Conservation (phyloP, 345 rosid species). For the Citrus sinensis region DVS_A1.0 CM039163.1:223501-224000, state of each 20-base stretch:
- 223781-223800: neutral
- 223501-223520: neutral
- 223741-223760: neutral
- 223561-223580: neutral
- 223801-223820: no score
- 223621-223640: neutral
- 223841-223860: neutral
- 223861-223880: neutral
- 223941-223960: no score
- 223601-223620: neutral
- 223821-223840: no score
- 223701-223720: neutral
- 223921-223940: no score
- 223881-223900: neutral
- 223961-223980: no score
- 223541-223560: neutral
- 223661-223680: no score
- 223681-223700: neutral
- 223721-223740: neutral
- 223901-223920: neutral
- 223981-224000: no score
- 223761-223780: neutral
- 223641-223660: neutral
- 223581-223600: neutral
- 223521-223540: neutral